A percentile compares a stretch with the other conserved stretches of the same genome.
Evolutionary conservation across 768 basidiomycete species (phyloP).

Genomic region (Cystofilobasidium macerans): DNA sequence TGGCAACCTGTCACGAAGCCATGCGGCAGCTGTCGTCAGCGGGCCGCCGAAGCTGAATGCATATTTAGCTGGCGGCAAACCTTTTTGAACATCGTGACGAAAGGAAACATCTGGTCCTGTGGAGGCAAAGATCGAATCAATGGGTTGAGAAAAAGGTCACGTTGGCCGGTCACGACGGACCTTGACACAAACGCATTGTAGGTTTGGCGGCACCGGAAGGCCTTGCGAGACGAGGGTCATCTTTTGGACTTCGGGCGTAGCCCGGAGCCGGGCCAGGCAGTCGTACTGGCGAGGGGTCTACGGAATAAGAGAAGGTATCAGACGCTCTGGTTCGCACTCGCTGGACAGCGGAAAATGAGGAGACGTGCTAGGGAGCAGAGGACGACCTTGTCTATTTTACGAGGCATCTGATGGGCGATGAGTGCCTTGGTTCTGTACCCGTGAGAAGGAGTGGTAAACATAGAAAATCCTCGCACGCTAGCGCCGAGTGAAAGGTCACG

Average conservation of each 20-base stretch:
- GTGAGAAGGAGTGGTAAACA: not conserved
- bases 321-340: slow-evolving; percentile 41
- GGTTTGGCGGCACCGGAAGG: slow-evolving; percentile 35
- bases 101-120: no score
- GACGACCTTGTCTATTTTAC: slow-evolving; percentile 80
- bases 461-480: not conserved
- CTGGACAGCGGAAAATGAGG: slow-evolving; percentile 48
- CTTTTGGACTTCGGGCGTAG: slow-evolving; percentile 48
- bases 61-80: no score
- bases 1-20: not conserved
- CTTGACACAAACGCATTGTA: no score
- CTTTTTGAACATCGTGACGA: not conserved
- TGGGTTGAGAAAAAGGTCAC: no score
- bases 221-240: no score
- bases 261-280: slow-evolving; percentile 1
- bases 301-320: not conserved
- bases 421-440: slow-evolving; percentile 58
- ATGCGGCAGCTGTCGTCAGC: not conserved
- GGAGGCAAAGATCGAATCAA: not conserved
- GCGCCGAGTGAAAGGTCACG: slow-evolving; percentile 32
- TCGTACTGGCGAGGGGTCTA: not conserved
- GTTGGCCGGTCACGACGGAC: no score
- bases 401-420: slow-evolving; percentile 56
- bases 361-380: slow-evolving; percentile 68
- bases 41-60: no score